phyloP scores from a whole-genome alignment of 2,329 filamentous ascomycete genomes.

The Colletotrichum coccodes region DNA sequence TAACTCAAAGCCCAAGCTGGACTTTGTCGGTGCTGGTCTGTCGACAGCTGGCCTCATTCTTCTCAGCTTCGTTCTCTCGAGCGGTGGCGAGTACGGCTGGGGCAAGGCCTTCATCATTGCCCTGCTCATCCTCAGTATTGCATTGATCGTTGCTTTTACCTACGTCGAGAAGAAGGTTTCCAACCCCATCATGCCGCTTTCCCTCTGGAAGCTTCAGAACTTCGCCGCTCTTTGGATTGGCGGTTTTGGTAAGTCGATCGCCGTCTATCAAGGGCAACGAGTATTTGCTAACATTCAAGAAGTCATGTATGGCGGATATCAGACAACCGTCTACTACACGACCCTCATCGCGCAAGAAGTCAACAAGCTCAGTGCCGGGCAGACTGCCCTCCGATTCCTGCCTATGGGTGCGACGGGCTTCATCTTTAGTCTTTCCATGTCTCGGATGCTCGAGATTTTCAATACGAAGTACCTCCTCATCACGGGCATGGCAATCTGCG shows the following conservation, averaged over 20 bases:
- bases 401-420: conserved; percentile 27
- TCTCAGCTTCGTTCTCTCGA: conserved; percentile 55
- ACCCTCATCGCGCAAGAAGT: conserved; percentile 27
- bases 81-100: conserved; percentile 57
- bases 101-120: conserved; percentile 55
- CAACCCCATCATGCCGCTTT: conserved; percentile 57
- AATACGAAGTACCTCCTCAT: conserved; percentile 22
- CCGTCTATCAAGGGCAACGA: too few species aligned
- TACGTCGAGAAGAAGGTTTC: conserved; percentile 53
- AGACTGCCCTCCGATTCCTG: conserved; percentile 24
- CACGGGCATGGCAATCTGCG: conserved; percentile 18
- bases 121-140: conserved; percentile 48
- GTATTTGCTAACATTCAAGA: background rate
- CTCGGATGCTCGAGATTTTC: conserved; percentile 27
- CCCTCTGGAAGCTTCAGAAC: conserved; percentile 55
- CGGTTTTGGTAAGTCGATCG: conserved; percentile 43
- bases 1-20: conserved; percentile 46
- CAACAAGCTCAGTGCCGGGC: conserved; percentile 21
- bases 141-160: conserved; percentile 48
- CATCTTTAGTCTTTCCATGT: conserved; percentile 28
- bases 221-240: conserved; percentile 56
- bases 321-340: conserved; percentile 28
- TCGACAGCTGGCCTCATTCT: conserved; percentile 54
- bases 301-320: conserved; percentile 30
- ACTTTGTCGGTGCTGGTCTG: conserved; percentile 51